Percentiles rank a stretch among this genome's conserved stretches.
phyloP scores from a whole-genome alignment of 306 rosid species.

The Cicer chorassanicum region DNA sequence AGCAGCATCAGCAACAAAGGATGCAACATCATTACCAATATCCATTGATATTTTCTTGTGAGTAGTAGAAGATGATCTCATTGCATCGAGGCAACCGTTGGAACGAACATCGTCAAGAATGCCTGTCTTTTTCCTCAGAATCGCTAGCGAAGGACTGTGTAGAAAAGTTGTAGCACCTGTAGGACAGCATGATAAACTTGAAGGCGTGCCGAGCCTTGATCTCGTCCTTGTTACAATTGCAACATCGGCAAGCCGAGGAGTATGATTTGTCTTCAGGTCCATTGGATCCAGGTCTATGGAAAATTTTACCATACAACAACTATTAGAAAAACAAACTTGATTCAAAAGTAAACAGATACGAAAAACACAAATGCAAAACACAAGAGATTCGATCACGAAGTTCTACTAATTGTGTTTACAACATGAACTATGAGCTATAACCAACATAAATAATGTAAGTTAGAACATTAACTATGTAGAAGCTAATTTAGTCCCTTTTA shows the following conservation, averaged over 20 bases:
- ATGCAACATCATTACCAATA: constrained; percentile 53
- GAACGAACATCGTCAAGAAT: constrained; percentile 84
- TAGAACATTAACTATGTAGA: too few species aligned
- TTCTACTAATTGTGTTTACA: too few species aligned
- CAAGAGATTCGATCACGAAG: too few species aligned
- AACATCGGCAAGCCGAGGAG: constrained; percentile 79
- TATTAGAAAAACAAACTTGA: too few species aligned
- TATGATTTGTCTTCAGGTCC: constrained; percentile 84
- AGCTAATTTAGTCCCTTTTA: neutral
- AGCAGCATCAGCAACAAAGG: constrained; percentile 64
- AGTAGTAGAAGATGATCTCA: constrained; percentile 97
- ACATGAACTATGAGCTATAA: too few species aligned
- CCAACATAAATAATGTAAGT: too few species aligned
- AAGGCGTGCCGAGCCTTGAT: constrained; percentile 70
- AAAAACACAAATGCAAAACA: too few species aligned
- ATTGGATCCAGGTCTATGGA: constrained; percentile 74
- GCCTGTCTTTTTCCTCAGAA: constrained; percentile 82
- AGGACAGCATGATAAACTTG: constrained; percentile 64
- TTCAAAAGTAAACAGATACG: too few species aligned
- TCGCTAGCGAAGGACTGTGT: constrained; percentile 52
- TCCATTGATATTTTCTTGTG: constrained; percentile 67
- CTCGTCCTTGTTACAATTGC: constrained; percentile 75
- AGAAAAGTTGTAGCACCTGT: constrained; percentile 61
- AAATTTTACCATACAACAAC: constrained; percentile 40
- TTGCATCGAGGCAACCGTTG: constrained; percentile 82